Percentiles rank a stretch among this genome's conserved stretches.
Conservation (phyloP, 768 basidiomycete genomes). For the Kwoniella heveanensis region DNA sequence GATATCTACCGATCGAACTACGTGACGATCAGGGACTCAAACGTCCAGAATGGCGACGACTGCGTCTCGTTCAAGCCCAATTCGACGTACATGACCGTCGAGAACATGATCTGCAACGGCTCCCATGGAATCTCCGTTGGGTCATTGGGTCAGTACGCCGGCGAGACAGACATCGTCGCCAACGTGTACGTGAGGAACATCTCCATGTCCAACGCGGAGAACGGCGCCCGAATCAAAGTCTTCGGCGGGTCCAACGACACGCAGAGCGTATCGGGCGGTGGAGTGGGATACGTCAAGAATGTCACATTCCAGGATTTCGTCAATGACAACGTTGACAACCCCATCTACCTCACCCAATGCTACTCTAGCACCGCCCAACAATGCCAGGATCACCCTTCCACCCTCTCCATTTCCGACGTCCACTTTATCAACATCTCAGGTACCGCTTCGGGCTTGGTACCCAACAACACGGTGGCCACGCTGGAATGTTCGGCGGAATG, state of each 20-base stretch:
- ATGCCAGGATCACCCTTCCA: conserved; percentile 58
- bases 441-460: conserved; percentile 59
- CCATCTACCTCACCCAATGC: conserved; percentile 63
- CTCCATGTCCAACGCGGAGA: conserved; percentile 66
- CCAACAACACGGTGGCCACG: conserved; percentile 61
- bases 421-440: conserved; percentile 64
- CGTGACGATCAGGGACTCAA: conserved; percentile 56
- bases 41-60: conserved; percentile 60
- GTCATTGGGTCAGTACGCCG: conserved; percentile 63
- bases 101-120: conserved; percentile 66
- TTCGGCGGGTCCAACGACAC: conserved; percentile 68
- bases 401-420: conserved; percentile 63
- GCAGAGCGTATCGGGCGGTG: conserved; percentile 62
- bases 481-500: conserved; percentile 62
- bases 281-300: conserved; percentile 59
- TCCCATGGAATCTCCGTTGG: conserved; percentile 66
- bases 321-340: conserved; percentile 61
- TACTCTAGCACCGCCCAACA: conserved; percentile 60
- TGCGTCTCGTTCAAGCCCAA: conserved; percentile 63
- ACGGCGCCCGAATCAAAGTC: conserved; percentile 70
- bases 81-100: conserved; percentile 64
- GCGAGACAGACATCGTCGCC: conserved; percentile 62
- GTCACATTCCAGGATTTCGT: conserved; percentile 21
- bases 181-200: conserved; percentile 67
- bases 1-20: conserved; percentile 63